Base-by-base conservation (phyloP, 140 eudicot genomes). In the Cichorium intybus region DNA sequence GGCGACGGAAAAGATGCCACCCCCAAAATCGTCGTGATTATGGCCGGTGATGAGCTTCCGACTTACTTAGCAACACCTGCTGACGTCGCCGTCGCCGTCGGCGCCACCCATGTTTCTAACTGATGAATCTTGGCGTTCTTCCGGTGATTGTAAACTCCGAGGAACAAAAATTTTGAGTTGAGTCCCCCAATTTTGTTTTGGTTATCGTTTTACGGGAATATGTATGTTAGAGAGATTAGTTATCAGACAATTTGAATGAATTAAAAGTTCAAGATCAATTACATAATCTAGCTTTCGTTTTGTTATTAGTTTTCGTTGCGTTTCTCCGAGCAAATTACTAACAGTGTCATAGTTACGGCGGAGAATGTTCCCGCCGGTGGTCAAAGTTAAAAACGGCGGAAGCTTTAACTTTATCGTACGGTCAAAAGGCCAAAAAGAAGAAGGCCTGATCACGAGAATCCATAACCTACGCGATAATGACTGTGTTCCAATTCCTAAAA, bases 1-100 rank as follows among this genome's bases (percentile, higher is more conserved):
- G 45, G 82, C 53, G 56, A 53, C 20, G 67, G 62, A 57, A 24
- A 3, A 0, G 74, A 71, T 29, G n/a, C 0, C 4, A 17, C 31
- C 27, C 98, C 89, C 5, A 81, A 73, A 72, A 29, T 92, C 3
- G 91, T 88, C 1, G 98, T 88, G 7, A 83, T 85, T 53, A 85
- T 92, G 96, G 89, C 98, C 66, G 98, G 98, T 37, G 92, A 85
- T 31, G 76, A 85, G 17, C 80, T 71, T 22, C 96, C 98, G 27
- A 82, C 87, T 1, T 84, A 71, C 60, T 43, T 92, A 37, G 95
- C 96, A 5, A 69, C 77, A 34, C 95, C 87, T 7, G 22, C 77
- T 18, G 72, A 23, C 34, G 34, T 58, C 48, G 11, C 31, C 1
- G 62, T 34, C 34, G 2, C 56, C 46, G 5, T 49, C 50, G 64